A percentile compares a stretch with the other conserved stretches of the same genome.
Evolutionary conservation across 495 filamentous ascomycete genomes (phyloP).

Genomic region (Tetracladium marchalianum): DNA sequence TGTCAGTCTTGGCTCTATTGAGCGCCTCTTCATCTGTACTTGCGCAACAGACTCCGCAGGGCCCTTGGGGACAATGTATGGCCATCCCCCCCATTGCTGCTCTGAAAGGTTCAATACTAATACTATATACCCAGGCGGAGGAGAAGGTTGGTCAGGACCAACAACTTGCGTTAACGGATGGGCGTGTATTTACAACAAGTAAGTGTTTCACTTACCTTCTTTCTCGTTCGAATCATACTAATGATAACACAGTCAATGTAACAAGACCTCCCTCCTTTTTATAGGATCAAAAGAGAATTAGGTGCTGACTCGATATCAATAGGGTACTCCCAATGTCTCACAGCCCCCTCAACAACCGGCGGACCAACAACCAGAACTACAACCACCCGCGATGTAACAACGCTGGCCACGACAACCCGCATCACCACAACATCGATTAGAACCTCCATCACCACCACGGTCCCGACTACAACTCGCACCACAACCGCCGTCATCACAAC

Average conservation of each 20-base stretch:
- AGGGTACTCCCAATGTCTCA: slow-evolving; percentile 29
- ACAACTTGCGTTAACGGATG: slow-evolving; percentile 18
- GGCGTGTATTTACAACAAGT: slow-evolving; percentile 7
- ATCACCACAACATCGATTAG: background rate
- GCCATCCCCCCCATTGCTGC: background rate
- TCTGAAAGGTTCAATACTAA: background rate
- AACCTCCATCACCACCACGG: background rate
- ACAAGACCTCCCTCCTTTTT: background rate
- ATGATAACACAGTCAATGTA: slow-evolving; percentile 10
- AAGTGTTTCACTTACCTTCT: background rate
- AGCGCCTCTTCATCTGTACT: background rate
- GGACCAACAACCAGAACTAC: background rate
- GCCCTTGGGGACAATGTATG: slow-evolving; percentile 15
- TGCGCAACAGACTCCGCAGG: slow-evolving; percentile 10
- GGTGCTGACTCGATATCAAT: background rate
- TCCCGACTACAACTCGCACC: slow-evolving; percentile 5
- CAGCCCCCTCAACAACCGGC: slow-evolving; percentile 4
- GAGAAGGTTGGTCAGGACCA: slow-evolving; percentile 12
- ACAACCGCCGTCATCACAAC: slow-evolving; percentile 7
- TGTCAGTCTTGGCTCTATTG: background rate
- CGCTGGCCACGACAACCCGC: slow-evolving; percentile 1
- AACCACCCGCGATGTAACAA: background rate
- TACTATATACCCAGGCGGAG: slow-evolving; percentile 13
- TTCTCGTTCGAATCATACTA: background rate
- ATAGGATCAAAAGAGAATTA: background rate